Base-by-base conservation (phyloP, 306 rosid species). In the Hylodesmum podocarpum region DNA sequence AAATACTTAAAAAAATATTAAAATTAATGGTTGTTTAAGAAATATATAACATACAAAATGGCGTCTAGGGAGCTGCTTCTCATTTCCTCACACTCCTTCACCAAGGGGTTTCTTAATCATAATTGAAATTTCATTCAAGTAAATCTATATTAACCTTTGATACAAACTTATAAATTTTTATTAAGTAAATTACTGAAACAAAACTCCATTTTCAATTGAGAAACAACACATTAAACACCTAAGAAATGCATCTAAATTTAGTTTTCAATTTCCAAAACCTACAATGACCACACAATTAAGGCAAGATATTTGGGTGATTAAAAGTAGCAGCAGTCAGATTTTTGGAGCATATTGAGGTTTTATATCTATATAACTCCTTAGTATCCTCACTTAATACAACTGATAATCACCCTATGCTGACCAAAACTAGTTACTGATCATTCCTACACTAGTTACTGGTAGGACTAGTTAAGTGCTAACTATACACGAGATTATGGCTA, bases 401-500 rank as follows among this genome's bases (percentile, higher is more conserved):
- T 8, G 18, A 43, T 8, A 14, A 43, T 67, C 16, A 59, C 37
- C 61, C 66, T 49, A 59, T 8, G n/a, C 49, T 31, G 37, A 67
- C 3, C 22, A 53, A 24, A 34, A 68, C 69, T 28, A 74, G 37
- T 55, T 53, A 49, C 69, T 63, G 36, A 78, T 53, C 65, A 49
- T 70, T 46, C 59, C 72, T 77, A 66, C 22, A 31, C 25, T 8
- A 8, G 11, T 55, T 78, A 66, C 69, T 66, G n/a, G 18, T 18
- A 44, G 71, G 9, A 63, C 41, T 63, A 57, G 29, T 36, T 29
- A 75, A 31, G 62, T 54, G 67, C 82, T 31, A 33, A 43, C 37
- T 71, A 64, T 31, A 78, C 82, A 41, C 78, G 27, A 70, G 39
- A 71, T 68, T 68, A 25, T 29, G 13, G 41, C 65, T 72, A 55